Evolutionary conservation across 306 rosid genomes (phyloP).

Genomic region (Cyamopsis tetragonoloba): DNA sequence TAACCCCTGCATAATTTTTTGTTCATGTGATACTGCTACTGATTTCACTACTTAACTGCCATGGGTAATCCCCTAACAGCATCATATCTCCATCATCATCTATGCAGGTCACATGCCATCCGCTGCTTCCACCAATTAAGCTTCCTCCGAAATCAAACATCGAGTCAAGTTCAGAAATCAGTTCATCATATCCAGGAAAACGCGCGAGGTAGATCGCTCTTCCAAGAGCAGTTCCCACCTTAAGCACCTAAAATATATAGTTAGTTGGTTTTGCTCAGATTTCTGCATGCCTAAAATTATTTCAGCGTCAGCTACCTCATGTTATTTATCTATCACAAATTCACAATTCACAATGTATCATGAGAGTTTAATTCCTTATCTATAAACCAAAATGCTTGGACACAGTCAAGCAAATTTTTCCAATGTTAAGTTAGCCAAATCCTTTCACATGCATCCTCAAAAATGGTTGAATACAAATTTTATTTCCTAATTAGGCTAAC

Average conservation of each 20-base stretch:
- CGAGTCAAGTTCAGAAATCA: constrained; percentile 48
- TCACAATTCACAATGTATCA: neutral
- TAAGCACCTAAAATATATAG: constrained; percentile 61
- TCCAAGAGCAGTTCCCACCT: constrained; percentile 57
- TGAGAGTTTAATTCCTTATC: neutral
- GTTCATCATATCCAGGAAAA: constrained; percentile 46
- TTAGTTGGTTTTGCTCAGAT: constrained; percentile 1
- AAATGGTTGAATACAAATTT: neutral
- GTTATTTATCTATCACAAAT: too few species aligned
- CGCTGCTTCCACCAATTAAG: constrained; percentile 46
- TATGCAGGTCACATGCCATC: constrained; percentile 56
- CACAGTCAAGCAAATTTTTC: constrained; percentile 13
- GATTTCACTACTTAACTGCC: constrained; percentile 54
- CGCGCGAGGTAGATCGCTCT: constrained; percentile 51
- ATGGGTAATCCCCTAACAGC: constrained; percentile 42
- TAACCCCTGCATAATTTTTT: neutral
- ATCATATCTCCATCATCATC: constrained; percentile 48
- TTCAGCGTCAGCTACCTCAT: constrained; percentile 1
- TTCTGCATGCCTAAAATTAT: neutral
- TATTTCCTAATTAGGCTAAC: neutral
- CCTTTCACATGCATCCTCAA: neutral
- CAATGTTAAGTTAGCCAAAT: neutral
- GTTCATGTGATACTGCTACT: neutral
- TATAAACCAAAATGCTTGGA: neutral
- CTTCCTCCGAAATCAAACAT: constrained; percentile 63